phyloP scores from a whole-genome alignment of 2,329 filamentous ascomycete genomes.

The Cercospora zeae-maydis region DNA sequence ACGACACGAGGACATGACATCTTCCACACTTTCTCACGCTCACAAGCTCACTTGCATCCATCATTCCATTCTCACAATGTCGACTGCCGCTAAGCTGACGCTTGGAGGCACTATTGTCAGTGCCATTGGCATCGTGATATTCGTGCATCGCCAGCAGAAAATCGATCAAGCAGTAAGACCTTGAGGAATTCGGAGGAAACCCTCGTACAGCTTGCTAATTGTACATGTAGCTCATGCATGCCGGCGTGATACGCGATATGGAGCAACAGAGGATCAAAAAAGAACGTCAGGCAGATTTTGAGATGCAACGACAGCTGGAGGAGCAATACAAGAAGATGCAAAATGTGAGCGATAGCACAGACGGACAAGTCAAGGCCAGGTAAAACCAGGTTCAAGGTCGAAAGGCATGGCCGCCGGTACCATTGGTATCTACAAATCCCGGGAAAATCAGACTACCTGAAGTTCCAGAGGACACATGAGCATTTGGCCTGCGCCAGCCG shows the following conservation, averaged over 20 bases:
- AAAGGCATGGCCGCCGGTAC: background rate
- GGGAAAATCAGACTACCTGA: background rate
- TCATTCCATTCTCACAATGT: slow-evolving; percentile 59
- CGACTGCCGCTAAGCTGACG: slow-evolving; percentile 82
- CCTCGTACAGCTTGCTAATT: slow-evolving; percentile 6
- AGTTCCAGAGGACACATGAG: background rate
- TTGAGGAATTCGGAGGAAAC: background rate
- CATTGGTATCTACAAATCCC: background rate
- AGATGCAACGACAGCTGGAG: slow-evolving; percentile 81
- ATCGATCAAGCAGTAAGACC: slow-evolving; percentile 71
- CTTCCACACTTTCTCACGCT: background rate
- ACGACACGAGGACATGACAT: slow-evolving; percentile 3
- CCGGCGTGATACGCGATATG: slow-evolving; percentile 89
- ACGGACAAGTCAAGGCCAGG: slow-evolving; percentile 23
- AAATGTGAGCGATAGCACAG: slow-evolving; percentile 60
- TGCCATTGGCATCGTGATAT: slow-evolving; percentile 70
- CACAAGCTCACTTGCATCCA: background rate
- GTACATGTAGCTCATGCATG: slow-evolving; percentile 76
- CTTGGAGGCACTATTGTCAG: slow-evolving; percentile 72
- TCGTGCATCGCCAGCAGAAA: slow-evolving; percentile 87
- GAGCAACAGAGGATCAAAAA: slow-evolving; percentile 87
- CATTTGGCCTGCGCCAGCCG: background rate
- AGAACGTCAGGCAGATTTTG: slow-evolving; percentile 90
- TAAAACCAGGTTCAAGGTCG: slow-evolving; percentile 6
- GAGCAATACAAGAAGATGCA: slow-evolving; percentile 88